Percentiles rank a stretch among this genome's conserved stretches.
phyloP scores from a whole-genome alignment of 495 filamentous ascomycete species.

The Tuber melanosporum region DNA sequence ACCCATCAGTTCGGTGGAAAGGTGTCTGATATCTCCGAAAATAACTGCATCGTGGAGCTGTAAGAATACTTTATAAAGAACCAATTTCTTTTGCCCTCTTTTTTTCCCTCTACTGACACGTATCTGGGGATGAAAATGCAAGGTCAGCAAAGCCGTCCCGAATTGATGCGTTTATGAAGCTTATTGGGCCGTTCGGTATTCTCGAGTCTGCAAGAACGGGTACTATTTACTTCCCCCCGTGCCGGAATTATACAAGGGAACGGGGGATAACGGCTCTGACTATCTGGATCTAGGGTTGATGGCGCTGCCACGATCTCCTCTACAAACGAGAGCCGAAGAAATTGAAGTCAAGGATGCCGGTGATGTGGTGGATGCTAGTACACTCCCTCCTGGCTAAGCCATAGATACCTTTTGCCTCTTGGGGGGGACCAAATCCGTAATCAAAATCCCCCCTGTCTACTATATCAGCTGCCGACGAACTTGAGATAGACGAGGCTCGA shows the following conservation, averaged over 20 bases:
- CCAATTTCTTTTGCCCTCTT: not conserved
- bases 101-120: not conserved
- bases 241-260: conserved; percentile 7
- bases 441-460: not conserved
- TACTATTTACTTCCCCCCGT: conserved; percentile 19
- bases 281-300: conserved; percentile 59
- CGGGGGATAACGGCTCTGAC: conserved; percentile 10
- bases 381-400: conserved; percentile 80
- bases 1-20: conserved; percentile 97
- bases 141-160: conserved; percentile 87
- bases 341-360: conserved; percentile 77
- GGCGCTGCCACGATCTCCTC: conserved; percentile 88
- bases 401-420: not conserved
- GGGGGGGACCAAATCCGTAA: not conserved
- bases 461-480: not conserved
- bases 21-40: conserved; percentile 93
- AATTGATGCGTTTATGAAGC: conserved; percentile 96
- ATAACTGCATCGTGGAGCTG: conserved; percentile 97
- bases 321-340: conserved; percentile 66
- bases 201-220: conserved; percentile 85
- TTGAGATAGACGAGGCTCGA: not conserved
- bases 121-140: not conserved
- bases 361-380: conserved; percentile 84
- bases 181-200: conserved; percentile 91
- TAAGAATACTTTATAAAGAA: conserved; percentile 46